A percentile compares a stretch with the other conserved stretches of the same genome.
Conservation (phyloP, 345 rosid species). For the Citrus inodora region DNA sequence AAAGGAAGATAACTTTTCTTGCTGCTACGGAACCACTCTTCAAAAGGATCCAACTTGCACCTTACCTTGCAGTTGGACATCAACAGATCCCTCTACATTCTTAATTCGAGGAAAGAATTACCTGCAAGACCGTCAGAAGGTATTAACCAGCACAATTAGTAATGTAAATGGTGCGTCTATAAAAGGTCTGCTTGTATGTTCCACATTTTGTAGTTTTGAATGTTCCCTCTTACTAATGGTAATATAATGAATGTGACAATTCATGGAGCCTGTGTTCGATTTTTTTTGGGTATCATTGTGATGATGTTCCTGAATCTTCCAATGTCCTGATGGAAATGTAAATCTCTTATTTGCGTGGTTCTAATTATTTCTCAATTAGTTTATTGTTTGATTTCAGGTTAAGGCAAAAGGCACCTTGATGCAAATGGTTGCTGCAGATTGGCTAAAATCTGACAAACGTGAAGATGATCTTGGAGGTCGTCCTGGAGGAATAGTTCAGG, state of each 20-base stretch:
- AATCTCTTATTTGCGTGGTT: neutral
- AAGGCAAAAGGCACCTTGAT: constrained; percentile 83
- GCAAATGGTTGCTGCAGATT: constrained; percentile 97
- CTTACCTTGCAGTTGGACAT: constrained; percentile 74
- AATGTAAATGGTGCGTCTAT: neutral
- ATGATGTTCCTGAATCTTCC: neutral
- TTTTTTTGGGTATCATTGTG: neutral
- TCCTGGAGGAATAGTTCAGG: constrained; percentile 93
- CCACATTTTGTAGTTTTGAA: neutral
- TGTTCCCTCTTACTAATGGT: neutral
- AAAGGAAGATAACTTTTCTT: constrained; percentile 52
- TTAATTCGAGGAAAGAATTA: constrained; percentile 84
- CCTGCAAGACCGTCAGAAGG: constrained; percentile 81
- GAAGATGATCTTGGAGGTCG: constrained; percentile 92
- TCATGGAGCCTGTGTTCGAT: neutral
- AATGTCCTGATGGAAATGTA: neutral
- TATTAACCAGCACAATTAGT: constrained; percentile 18
- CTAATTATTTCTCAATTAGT: constrained; percentile 1
- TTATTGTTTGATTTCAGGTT: constrained; percentile 42
- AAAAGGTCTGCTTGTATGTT: neutral
- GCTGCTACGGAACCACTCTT: constrained; percentile 81
- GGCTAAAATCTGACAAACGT: constrained; percentile 84
- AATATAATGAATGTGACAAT: neutral
- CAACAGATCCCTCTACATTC: constrained; percentile 76
- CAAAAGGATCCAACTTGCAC: constrained; percentile 62